Percentiles rank a stretch among this genome's conserved stretches.
These are phyloP conservation scores for Pestalotiopsis sp. DNA, from an alignment of 2,329 filamentous ascomycete genomes.

Conservation along the genomic window DNA sequence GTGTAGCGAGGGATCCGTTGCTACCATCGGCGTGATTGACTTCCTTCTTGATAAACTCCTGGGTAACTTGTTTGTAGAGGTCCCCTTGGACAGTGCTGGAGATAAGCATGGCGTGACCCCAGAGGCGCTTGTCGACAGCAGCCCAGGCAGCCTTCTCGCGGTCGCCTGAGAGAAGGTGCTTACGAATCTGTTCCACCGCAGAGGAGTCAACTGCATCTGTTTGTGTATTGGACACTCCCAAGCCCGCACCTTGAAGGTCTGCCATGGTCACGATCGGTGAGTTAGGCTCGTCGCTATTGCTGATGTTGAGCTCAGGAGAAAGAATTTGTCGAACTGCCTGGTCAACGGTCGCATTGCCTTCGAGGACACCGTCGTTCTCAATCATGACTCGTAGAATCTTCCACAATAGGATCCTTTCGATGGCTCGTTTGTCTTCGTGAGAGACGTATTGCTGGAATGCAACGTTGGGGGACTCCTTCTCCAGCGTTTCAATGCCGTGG, in stretches of 20 bases:
- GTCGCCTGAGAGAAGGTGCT: constrained; percentile 75
- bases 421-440: constrained; percentile 68
- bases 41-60: constrained; percentile 95
- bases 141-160: constrained; percentile 91
- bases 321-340: constrained; percentile 77
- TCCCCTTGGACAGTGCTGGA: constrained; percentile 74
- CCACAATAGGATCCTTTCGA: constrained; percentile 85
- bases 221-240: constrained; percentile 39
- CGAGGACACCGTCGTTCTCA: constrained; percentile 82
- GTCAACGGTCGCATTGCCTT: constrained; percentile 72
- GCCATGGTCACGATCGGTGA: constrained; percentile 34
- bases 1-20: constrained; percentile 83
- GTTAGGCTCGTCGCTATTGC: constrained; percentile 24
- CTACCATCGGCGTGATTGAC: constrained; percentile 80
- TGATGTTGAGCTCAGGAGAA: constrained; percentile 54
- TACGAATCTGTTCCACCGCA: constrained; percentile 73
- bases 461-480: constrained; percentile 57
- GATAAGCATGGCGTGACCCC: constrained; percentile 95
- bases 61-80: constrained; percentile 89
- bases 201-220: constrained; percentile 71
- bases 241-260: constrained; percentile 41
- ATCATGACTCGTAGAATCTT: constrained; percentile 81
- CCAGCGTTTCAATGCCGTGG: constrained; percentile 73
- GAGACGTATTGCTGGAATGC: constrained; percentile 53
- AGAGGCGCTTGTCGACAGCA: constrained; percentile 88